phyloP scores from a whole-genome alignment of 768 basidiomycete species.

The Pleurotus cornucopiae region DNA sequence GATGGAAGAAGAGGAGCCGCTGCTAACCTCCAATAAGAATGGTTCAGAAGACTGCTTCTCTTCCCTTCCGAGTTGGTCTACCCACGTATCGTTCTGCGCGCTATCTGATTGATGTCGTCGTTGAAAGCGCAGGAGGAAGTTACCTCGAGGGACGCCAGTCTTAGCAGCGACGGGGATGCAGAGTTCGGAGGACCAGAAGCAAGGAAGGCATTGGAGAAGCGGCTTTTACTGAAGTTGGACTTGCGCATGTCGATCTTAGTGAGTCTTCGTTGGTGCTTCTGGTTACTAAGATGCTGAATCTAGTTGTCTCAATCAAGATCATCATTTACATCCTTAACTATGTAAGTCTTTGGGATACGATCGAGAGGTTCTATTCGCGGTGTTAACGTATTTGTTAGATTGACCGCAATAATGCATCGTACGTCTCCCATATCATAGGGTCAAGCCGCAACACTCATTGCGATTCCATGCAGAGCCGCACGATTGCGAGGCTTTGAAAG shows the following conservation, averaged over 20 bases:
- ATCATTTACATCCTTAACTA: constrained; percentile 46
- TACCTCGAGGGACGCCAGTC: constrained; percentile 17
- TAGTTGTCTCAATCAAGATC: constrained; percentile 17
- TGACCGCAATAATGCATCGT: constrained; percentile 70
- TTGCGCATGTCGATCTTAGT: constrained; percentile 40
- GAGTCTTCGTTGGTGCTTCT: not conserved
- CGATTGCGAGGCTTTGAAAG: constrained; percentile 61
- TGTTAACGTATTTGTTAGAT: constrained; percentile 46
- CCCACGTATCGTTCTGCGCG: constrained; percentile 18
- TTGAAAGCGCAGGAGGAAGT: constrained; percentile 16
- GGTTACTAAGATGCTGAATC: not conserved
- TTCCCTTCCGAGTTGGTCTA: constrained; percentile 3
- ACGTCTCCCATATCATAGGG: constrained; percentile 15
- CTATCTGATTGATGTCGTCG: constrained; percentile 21
- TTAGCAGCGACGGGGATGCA: constrained; percentile 10
- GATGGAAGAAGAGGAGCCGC: not conserved
- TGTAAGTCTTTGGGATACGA: constrained; percentile 12
- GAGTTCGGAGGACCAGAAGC: constrained; percentile 11
- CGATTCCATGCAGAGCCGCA: constrained; percentile 41
- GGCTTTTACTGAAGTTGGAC: constrained; percentile 46
- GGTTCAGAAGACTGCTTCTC: not conserved
- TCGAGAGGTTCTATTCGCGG: constrained; percentile 14
- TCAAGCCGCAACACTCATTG: too few species aligned
- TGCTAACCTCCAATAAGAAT: constrained; percentile 3
- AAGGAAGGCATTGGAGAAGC: constrained; percentile 22